Conservation (phyloP, 495 filamentous ascomycete species). For the Aspergillus leporis region DNA sequence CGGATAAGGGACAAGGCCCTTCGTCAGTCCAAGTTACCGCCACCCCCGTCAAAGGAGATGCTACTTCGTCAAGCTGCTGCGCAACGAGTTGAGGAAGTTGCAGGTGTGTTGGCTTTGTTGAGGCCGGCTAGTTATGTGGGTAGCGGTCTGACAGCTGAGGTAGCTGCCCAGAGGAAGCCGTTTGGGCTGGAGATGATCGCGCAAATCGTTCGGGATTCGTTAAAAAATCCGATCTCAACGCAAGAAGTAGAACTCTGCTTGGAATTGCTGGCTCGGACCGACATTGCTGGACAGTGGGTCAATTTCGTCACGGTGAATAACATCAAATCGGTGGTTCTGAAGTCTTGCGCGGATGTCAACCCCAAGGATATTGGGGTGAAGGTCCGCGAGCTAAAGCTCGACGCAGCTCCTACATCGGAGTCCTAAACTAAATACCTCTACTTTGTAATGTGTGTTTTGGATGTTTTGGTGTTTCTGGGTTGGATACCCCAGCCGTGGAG, state of each 20-base stretch:
- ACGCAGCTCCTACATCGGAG: slow-evolving; percentile 16
- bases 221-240: slow-evolving; percentile 39
- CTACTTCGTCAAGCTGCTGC: slow-evolving; percentile 39
- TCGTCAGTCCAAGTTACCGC: slow-evolving; percentile 44
- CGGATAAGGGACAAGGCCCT: slow-evolving; percentile 49
- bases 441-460: slow-evolving; percentile 13
- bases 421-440: background rate
- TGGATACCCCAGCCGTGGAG: slow-evolving; percentile 29
- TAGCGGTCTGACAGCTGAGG: slow-evolving; percentile 34
- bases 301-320: slow-evolving; percentile 43
- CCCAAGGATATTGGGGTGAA: slow-evolving; percentile 40
- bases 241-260: slow-evolving; percentile 45
- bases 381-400: slow-evolving; percentile 37
- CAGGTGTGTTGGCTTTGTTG: slow-evolving; percentile 38
- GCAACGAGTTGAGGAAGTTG: slow-evolving; percentile 45
- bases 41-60: slow-evolving; percentile 44
- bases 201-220: slow-evolving; percentile 41
- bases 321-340: slow-evolving; percentile 46
- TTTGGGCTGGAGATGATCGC: slow-evolving; percentile 41
- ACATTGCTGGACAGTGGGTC: slow-evolving; percentile 47
- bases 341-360: slow-evolving; percentile 42
- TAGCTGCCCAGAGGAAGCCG: slow-evolving; percentile 40
- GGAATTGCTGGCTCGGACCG: slow-evolving; percentile 42
- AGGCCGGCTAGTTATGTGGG: slow-evolving; percentile 38
- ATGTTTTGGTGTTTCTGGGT: slow-evolving; percentile 15